Conservation (phyloP, 352 stramenopile species). For the Globisporangium acanthophoron region DNA sequence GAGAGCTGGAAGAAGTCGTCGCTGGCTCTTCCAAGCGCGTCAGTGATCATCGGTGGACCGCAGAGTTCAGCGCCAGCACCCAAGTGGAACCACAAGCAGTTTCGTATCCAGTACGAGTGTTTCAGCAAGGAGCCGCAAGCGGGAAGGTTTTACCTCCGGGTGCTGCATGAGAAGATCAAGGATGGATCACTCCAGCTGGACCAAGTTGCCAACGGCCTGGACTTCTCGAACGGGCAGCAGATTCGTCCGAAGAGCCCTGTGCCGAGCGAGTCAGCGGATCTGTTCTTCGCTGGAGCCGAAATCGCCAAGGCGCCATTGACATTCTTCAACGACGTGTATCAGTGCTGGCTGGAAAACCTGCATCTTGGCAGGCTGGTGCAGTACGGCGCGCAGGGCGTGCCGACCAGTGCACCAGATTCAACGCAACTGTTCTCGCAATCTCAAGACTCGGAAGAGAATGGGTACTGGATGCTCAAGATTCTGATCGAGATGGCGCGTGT, state of each 20-base stretch:
- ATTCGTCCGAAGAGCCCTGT: conserved; percentile 37
- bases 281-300: conserved; percentile 60
- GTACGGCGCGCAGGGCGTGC: conserved; percentile 25
- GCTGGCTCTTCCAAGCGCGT: conserved; percentile 13
- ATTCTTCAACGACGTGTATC: conserved; percentile 80
- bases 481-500: conserved; percentile 56
- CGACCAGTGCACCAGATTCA: conserved; percentile 19
- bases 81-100: conserved; percentile 72
- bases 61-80: conserved; percentile 16
- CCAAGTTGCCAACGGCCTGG: conserved; percentile 41
- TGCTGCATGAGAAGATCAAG: conserved; percentile 61
- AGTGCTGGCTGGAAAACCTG: conserved; percentile 76
- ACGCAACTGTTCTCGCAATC: conserved; percentile 1
- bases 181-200: conserved; percentile 61
- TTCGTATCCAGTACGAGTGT: conserved; percentile 56
- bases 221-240: conserved; percentile 29
- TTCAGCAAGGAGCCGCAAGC: conserved; percentile 62
- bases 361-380: conserved; percentile 37
- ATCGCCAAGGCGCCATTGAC: conserved; percentile 51
- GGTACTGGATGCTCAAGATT: conserved; percentile 61
- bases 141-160: conserved; percentile 59
- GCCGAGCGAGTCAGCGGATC: conserved; percentile 21
- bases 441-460: conserved; percentile 32
- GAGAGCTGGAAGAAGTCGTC: conserved; percentile 33
- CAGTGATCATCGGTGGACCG: conserved; percentile 15